Evolutionary conservation across 225 moss, liverwort and hornwort genomes (phyloP), one percentile per base, ranked within the genome.

Genomic region (Thuidium tamariscinum): DNA sequence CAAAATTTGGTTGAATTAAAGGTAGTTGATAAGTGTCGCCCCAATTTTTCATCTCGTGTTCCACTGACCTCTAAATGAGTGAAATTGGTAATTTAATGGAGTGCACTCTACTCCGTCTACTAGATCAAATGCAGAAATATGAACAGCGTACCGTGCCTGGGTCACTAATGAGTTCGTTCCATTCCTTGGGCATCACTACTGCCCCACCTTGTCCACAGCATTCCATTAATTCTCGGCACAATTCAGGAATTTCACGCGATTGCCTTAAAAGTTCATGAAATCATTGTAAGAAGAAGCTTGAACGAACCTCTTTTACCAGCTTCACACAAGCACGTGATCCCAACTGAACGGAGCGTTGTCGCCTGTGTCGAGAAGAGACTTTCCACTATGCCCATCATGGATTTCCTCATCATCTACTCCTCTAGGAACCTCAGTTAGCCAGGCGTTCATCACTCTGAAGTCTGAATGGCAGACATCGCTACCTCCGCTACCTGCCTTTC

Each of bases 141-240:
- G 9, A 75, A 52, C 14, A 18, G 65, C 41, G 72, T 89, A 97
- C 94, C 91, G 95, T 97, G 67, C 88, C 79, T 30, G 96, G 95
- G 88, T 96, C 95, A 39, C 88, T 89, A 20, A 99, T 99, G 37
- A 99, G 89, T 81, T 89, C 84, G 85, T 99, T 99, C 97, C 97
- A 97, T n/a, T 99, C 97, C 91, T 96, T 93, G 16, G 99, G 95
- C 39, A 92, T 97, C 86, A 99, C 97, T 99, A 99, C 72, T 92
- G 96, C 77, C 99, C 99, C 49, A 97, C 97, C 84, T 90, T 94
- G 86, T 93, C 87, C 54, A 37, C 10, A 57, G 30, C 37, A 39
- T 27, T 80, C 41, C 57, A 68, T 23, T 29, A n/a, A 46, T 21
- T 72, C 80, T 51, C 80, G 10, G 29, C n/a, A 77, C 12, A 71